These are phyloP conservation scores for Candida smagusa DNA, from an alignment of 1,139 yeast species.

Conservation along the genomic window DNA sequence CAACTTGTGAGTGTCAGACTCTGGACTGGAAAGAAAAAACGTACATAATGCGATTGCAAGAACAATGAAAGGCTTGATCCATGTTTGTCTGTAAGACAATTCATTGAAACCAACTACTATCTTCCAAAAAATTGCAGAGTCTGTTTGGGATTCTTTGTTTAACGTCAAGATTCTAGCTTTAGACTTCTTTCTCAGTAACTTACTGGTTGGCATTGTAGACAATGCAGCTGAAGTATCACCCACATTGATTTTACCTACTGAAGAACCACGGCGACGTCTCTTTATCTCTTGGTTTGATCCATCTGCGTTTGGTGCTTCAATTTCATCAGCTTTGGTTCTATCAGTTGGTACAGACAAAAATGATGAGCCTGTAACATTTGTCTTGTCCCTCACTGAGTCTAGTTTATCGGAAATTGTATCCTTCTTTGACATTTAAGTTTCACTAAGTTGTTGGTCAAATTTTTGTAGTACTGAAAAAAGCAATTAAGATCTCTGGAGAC, in stretches of 20 bases:
- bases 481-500: too few relatives aligned
- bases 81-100: slow-evolving; percentile 66
- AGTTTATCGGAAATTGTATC: too few relatives aligned
- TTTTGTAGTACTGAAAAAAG: too few relatives aligned
- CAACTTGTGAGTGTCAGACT: slow-evolving; percentile 51
- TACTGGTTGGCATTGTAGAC: slow-evolving; percentile 44
- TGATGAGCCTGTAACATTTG: slow-evolving; percentile 5
- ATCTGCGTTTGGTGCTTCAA: background rate
- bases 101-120: slow-evolving; percentile 57
- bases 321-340: background rate
- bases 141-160: slow-evolving; percentile 27
- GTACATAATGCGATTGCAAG: slow-evolving; percentile 34
- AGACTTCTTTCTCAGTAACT: slow-evolving; percentile 31
- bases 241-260: slow-evolving; percentile 54
- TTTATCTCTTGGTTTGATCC: slow-evolving; percentile 1
- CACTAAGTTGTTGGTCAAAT: too few relatives aligned
- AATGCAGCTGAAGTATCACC: slow-evolving; percentile 59
- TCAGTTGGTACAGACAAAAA: slow-evolving; percentile 2
- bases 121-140: slow-evolving; percentile 45
- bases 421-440: too few relatives aligned
- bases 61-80: slow-evolving; percentile 68
- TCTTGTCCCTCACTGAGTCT: slow-evolving; percentile 6
- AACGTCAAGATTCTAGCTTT: slow-evolving; percentile 32
- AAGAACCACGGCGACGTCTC: slow-evolving; percentile 46
- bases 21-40: slow-evolving; percentile 48